Evolutionary conservation across 306 rosid species (phyloP).

Genomic region (Abrus pulchellus): DNA sequence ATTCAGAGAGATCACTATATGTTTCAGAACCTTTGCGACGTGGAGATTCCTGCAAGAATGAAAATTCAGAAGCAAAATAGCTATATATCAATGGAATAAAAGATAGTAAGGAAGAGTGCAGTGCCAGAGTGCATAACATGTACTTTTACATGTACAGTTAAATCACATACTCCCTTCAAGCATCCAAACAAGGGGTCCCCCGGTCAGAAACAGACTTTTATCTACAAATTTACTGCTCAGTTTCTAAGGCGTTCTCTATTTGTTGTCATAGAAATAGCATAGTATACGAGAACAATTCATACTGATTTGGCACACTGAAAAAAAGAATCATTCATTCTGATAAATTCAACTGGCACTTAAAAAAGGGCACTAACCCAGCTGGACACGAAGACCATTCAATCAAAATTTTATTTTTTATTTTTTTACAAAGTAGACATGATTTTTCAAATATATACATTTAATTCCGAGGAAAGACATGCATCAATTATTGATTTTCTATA

Average conservation of each 20-base stretch:
- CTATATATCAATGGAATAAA: background rate
- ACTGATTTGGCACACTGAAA: background rate
- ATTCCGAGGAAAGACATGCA: conserved; percentile 13
- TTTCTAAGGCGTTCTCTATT: conserved; percentile 29
- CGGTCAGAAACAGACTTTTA: conserved; percentile 7
- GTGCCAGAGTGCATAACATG: conserved; percentile 15
- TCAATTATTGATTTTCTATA: conserved; percentile 37
- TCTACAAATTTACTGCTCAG: background rate
- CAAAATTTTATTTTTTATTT: background rate
- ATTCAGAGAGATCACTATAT: conserved; percentile 78
- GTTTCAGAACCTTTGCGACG: conserved; percentile 68
- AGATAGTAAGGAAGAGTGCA: conserved; percentile 7
- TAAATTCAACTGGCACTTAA: conserved; percentile 18
- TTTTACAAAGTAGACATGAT: conserved; percentile 1
- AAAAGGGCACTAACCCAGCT: conserved; percentile 29
- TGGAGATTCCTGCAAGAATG: conserved; percentile 64
- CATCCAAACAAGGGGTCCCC: conserved; percentile 14
- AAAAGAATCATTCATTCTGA: conserved; percentile 5
- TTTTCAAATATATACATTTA: background rate
- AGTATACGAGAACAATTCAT: conserved; percentile 2
- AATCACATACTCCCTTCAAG: conserved; percentile 11
- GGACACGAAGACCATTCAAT: conserved; percentile 5
- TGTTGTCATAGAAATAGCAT: background rate
- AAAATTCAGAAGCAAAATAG: conserved; percentile 44
- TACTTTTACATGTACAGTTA: conserved; percentile 22